Base-by-base conservation (phyloP, 1,284 basidiomycete genomes). In the Amylostereum chailletii region DNA sequence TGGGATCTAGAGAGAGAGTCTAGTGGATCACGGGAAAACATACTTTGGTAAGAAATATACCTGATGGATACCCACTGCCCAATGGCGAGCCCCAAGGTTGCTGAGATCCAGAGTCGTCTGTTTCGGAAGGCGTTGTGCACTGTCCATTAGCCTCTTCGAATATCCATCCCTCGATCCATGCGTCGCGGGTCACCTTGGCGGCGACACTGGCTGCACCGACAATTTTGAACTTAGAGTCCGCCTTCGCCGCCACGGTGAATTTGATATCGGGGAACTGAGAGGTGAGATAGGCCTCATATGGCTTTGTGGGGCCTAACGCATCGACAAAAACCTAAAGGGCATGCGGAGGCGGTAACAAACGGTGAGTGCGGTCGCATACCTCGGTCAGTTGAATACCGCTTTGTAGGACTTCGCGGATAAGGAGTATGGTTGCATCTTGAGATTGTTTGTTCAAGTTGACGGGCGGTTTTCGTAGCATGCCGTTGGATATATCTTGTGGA, bases 191-290 rank as follows among this genome's bases (percentile, higher is more conserved):
- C 29, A 94, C 94, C 67, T 99, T 99, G 3, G 95, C 95, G 3
- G 94, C 90, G 33, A 99, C 92, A 64, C 90, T 94, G 2, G 95
- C 96, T 4, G 95, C 95, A 26, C 93, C 90, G 50, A 99, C 96
- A 54, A 99, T 94, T 59, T 94, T 96, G 76, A 85, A 99, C 57
- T 93, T 84, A 19, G 87, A 87, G 65, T 99, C 95, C 10, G 95
- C 95, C 69, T 99, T 98, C 31, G 83, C 83, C 19, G 86, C 82
- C 9, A 99, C 95, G 0, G 90, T 94, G 65, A 98, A 94, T 40
- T 75, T 70, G 55, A 95, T 86, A 2, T 80, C 81, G 0, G 90
- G 89, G 64, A 96, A 97, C 42, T 83, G 63, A 6, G 75, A 73
- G 6, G 87, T 84, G 3, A 97, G 77, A 57, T 86, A 86, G 19